Conservation (phyloP, 371 early-diverging fungal genomes). For the Gilbertella persicaria region DNA sequence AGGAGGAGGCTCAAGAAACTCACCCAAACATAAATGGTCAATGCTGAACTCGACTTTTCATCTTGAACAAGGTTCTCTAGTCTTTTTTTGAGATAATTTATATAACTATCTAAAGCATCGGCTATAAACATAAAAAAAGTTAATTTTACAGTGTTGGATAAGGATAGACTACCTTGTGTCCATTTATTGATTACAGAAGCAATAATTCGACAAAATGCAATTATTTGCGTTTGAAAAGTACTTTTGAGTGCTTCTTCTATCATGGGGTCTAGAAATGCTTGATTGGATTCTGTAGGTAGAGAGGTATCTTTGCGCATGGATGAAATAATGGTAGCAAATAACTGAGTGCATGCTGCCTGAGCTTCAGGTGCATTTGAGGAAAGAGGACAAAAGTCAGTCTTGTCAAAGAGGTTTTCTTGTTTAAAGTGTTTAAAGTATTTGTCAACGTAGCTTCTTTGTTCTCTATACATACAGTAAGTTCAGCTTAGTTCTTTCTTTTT, state of each 20-base stretch:
- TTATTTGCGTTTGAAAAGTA: constrained; percentile 29
- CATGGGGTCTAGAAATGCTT: constrained; percentile 41
- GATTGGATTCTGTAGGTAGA: constrained; percentile 1
- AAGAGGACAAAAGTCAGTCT: constrained; percentile 7
- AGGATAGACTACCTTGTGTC: constrained; percentile 39
- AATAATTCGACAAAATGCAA: constrained; percentile 47
- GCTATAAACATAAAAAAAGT: constrained; percentile 6
- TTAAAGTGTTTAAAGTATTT: constrained; percentile 10
- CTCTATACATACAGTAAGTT: constrained; percentile 3
- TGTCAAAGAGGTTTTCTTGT: neutral
- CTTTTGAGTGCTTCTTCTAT: constrained; percentile 45
- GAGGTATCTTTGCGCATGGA: neutral
- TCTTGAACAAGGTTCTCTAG: constrained; percentile 1
- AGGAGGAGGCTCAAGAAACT: no score
- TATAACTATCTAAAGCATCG: constrained; percentile 1
- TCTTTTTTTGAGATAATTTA: constrained; percentile 2
- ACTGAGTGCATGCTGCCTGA: constrained; percentile 8
- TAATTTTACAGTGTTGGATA: no score
- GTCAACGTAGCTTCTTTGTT: constrained; percentile 6
- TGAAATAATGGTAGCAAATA: constrained; percentile 11
- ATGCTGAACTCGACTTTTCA: constrained; percentile 17
- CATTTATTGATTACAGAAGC: constrained; percentile 65
- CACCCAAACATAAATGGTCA: constrained; percentile 39
- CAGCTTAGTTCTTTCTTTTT: neutral
- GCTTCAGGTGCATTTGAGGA: constrained; percentile 1